phyloP scores from a whole-genome alignment of 2,329 filamentous ascomycete species.

The Trichoderma sp. region DNA sequence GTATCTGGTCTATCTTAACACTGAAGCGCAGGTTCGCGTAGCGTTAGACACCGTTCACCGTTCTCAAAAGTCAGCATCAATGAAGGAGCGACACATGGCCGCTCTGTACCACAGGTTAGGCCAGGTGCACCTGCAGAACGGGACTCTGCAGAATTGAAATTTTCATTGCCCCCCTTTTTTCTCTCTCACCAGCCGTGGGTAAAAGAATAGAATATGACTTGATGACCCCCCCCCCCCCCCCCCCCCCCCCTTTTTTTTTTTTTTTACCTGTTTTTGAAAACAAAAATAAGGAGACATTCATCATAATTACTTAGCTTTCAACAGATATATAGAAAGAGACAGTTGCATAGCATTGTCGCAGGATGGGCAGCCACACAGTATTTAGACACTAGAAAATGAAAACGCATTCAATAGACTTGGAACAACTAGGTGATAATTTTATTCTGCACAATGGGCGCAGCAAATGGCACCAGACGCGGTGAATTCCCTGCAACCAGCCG shows the following conservation, averaged over 20 bases:
- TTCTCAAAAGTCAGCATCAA: constrained; percentile 17
- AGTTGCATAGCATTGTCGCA: background rate
- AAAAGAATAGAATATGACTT: background rate
- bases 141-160: constrained; percentile 15
- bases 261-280: background rate
- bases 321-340: background rate
- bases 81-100: constrained; percentile 16
- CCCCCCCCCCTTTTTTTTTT: too few relatives aligned
- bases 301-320: background rate
- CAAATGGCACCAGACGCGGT: background rate
- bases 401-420: too few relatives aligned
- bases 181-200: background rate
- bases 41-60: constrained; percentile 61
- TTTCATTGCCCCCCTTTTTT: background rate
- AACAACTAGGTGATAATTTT: background rate
- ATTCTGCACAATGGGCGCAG: background rate
- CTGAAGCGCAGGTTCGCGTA: constrained; percentile 58
- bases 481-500: constrained; percentile 18
- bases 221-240: too few relatives aligned
- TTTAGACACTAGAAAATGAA: background rate
- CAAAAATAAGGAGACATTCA: background rate
- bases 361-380: background rate
- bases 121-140: constrained; percentile 15
- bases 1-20: background rate
- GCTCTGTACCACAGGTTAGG: constrained; percentile 18